Percentiles rank a stretch among this genome's conserved stretches.
These are phyloP conservation scores for Simplicillium aogashimaense DNA, from an alignment of 2,329 filamentous ascomycete species.

Conservation along the genomic window DNA sequence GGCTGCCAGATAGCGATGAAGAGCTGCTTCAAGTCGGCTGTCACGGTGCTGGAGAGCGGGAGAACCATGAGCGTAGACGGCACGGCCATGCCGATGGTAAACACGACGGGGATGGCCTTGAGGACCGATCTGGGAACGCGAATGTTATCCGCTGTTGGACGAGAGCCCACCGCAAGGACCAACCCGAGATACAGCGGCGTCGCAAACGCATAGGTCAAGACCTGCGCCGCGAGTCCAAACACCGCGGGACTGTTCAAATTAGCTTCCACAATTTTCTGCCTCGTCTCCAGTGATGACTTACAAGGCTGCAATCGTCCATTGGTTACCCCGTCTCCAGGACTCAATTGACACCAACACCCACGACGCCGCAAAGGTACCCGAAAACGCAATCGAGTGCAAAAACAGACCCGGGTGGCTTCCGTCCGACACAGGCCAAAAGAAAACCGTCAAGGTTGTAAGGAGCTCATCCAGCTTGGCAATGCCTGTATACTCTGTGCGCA, in stretches of 20 bases:
- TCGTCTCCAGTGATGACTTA: slow-evolving; percentile 3
- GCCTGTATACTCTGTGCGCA: slow-evolving; percentile 10
- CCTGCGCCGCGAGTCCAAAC: slow-evolving; percentile 8
- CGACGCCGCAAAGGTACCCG: slow-evolving; percentile 9
- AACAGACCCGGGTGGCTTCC: slow-evolving; percentile 7
- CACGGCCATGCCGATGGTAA: slow-evolving; percentile 7
- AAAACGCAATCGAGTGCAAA: slow-evolving; percentile 11
- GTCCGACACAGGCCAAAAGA: slow-evolving; percentile 11
- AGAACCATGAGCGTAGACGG: slow-evolving; percentile 8
- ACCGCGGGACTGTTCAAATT: slow-evolving; percentile 5
- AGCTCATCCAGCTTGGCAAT: slow-evolving; percentile 6
- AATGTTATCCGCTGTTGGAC: slow-evolving; percentile 9
- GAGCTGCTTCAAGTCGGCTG: slow-evolving; percentile 10
- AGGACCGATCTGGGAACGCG: slow-evolving; percentile 9
- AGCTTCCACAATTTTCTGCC: not conserved
- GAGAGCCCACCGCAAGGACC: slow-evolving; percentile 7
- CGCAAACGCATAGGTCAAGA: slow-evolving; percentile 11
- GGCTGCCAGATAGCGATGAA: slow-evolving; percentile 12
- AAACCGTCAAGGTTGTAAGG: slow-evolving; percentile 8
- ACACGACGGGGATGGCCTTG: slow-evolving; percentile 7
- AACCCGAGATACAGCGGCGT: slow-evolving; percentile 9
- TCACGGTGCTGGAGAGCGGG: slow-evolving; percentile 6
- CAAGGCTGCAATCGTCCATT: slow-evolving; percentile 8
- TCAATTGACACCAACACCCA: slow-evolving; percentile 11
- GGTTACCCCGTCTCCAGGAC: slow-evolving; percentile 10